Conservation (phyloP, 805 yeast genomes). For the Saccharomycopsis sp. region DNA sequence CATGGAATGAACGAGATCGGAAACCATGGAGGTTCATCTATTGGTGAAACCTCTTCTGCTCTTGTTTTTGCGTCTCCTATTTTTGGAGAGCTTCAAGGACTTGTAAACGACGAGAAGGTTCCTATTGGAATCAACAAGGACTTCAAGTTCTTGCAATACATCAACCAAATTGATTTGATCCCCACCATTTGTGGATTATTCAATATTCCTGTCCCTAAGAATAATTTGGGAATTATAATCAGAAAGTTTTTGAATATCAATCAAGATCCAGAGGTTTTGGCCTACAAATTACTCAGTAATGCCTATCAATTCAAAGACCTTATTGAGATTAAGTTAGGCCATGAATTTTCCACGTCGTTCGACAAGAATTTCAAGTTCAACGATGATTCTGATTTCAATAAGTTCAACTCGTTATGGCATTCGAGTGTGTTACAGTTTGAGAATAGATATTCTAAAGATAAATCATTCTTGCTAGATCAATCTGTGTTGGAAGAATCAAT, state of each 20-base stretch:
- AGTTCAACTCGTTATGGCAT: constrained; percentile 21
- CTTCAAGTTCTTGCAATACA: constrained; percentile 44
- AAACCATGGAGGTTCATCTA: constrained; percentile 93
- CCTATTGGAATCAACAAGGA: constrained; percentile 37
- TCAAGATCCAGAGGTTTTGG: constrained; percentile 30
- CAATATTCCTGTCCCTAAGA: constrained; percentile 62
- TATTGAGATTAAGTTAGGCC: constrained; percentile 34
- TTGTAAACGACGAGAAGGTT: constrained; percentile 26
- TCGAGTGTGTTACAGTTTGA: constrained; percentile 12
- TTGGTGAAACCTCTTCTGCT: constrained; percentile 89
- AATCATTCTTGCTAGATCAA: background rate
- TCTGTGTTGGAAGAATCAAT: constrained; percentile 2
- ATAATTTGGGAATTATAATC: constrained; percentile 68
- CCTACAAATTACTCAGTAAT: constrained; percentile 42
- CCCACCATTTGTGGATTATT: constrained; percentile 60
- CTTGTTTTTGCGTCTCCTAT: constrained; percentile 61
- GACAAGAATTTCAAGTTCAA: constrained; percentile 2
- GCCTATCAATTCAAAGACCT: constrained; percentile 49
- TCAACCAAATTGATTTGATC: constrained; percentile 68
- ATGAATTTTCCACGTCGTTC: constrained; percentile 20
- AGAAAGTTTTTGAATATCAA: constrained; percentile 50
- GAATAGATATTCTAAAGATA: background rate
- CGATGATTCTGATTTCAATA: constrained; percentile 12
- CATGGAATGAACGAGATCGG: constrained; percentile 97
- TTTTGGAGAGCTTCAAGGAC: constrained; percentile 30